Evolutionary conservation across 2,329 filamentous ascomycete genomes (phyloP), one percentile per base, ranked within the genome.

Genomic region (Fusarium nisikadoi): DNA sequence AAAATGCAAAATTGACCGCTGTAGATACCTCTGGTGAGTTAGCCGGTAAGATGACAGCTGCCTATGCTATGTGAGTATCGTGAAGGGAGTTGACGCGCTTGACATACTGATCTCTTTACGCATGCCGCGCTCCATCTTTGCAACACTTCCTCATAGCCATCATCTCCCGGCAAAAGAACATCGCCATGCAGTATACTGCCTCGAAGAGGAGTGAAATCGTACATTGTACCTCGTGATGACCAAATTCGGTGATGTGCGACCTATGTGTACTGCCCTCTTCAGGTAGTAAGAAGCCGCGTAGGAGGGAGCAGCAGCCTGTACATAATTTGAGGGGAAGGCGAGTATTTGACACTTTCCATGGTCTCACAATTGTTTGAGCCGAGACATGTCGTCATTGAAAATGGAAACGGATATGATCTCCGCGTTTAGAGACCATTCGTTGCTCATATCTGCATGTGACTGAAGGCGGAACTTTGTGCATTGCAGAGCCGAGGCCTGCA

Each of bases 41-140:
- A 5, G 74, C 79, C 2, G 84, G 84, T 41, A 82, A 76, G 12
- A 86, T 76, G 14, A 86, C 80, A 5, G 81, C 78, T 17, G 83
- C 85, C 84, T 79, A 17, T 4, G 17, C 7, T 4, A 10, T 25
- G n/a, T 61, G 23, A 58, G 57, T 12, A 33, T 46, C 14, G 42
- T 55, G 3, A 25, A 4, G 3, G 9, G 8, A n/a, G 4, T 1
- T 27, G 5, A 6, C 13, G 6, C 35, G 39, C 8, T 25, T 25
- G 38, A 66, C 76, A 49, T 73, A 78, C 77, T n/a, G 82, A 80
- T 55, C 73, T 77, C 60, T 80, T 82, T 36, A 79, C 68, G 16
- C 79, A 81, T 3, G 80, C 77, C 23, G 71, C 61, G n/a, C 79
- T 82, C 81, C 81, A 83, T 63, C 81, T 75, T 38, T 77, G 69